phyloP scores from a whole-genome alignment of 2,329 filamentous ascomycete species.

The Cladosporium sp. region DNA sequence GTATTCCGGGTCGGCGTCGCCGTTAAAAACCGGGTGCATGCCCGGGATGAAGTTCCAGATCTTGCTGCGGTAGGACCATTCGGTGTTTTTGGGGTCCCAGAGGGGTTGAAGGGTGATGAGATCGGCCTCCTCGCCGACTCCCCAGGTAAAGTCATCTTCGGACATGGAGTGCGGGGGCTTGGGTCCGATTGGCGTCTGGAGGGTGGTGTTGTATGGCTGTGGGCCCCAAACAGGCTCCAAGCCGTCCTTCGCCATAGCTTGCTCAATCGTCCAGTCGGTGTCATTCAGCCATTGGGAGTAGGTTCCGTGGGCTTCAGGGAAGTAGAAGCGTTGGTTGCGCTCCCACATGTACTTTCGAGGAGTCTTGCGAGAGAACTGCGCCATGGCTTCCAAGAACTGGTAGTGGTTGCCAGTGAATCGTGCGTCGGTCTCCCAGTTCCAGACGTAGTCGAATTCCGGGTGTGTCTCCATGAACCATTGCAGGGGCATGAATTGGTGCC shows the following conservation, averaged over 20 bases:
- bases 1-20: conserved; percentile 49
- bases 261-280: conserved; percentile 39
- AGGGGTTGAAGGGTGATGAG: conserved; percentile 89
- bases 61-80: conserved; percentile 59
- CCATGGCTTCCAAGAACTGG: conserved; percentile 66
- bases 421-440: conserved; percentile 86
- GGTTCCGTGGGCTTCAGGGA: conserved; percentile 49
- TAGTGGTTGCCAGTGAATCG: conserved; percentile 78
- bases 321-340: conserved; percentile 53
- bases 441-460: conserved; percentile 72
- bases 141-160: conserved; percentile 80
- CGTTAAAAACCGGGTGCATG: conserved; percentile 77
- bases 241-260: conserved; percentile 34
- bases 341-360: conserved; percentile 58
- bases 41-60: conserved; percentile 47
- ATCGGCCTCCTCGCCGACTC: conserved; percentile 85
- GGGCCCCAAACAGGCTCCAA: conserved; percentile 78
- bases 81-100: conserved; percentile 83
- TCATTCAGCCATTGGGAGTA: conserved; percentile 44
- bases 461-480: conserved; percentile 73
- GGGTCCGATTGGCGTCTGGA: conserved; percentile 75
- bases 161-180: conserved; percentile 68
- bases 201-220: conserved; percentile 59
- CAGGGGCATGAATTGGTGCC: conserved; percentile 65
- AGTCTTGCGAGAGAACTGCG: conserved; percentile 49